Percentiles rank a stretch among this genome's conserved stretches.
These are phyloP conservation scores for Calonectria montana DNA, from an alignment of 2,329 filamentous ascomycete genomes.

Conservation along the genomic window DNA sequence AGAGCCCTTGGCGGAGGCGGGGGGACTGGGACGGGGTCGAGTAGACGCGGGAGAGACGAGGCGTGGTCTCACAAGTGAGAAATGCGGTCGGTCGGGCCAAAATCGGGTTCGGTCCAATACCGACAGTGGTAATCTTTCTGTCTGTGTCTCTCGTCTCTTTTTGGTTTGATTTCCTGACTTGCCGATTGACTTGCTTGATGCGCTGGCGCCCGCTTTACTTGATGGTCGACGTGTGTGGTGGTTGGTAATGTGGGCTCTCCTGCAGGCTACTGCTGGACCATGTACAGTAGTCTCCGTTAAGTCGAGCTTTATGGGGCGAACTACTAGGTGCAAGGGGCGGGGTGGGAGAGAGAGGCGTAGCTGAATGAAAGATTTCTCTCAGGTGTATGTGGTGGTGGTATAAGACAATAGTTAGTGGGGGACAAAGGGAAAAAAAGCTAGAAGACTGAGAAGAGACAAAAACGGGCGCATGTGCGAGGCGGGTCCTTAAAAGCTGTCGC, in stretches of 20 bases:
- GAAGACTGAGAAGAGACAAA: conserved; percentile 14
- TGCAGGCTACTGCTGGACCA: conserved; percentile 17
- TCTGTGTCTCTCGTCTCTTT: neutral
- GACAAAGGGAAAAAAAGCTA: conserved; percentile 1
- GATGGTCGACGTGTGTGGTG: conserved; percentile 6
- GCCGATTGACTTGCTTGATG: conserved; percentile 15
- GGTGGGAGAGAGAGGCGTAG: neutral
- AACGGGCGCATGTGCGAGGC: conserved; percentile 39
- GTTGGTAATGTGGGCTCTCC: conserved; percentile 17
- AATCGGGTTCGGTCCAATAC: conserved; percentile 17
- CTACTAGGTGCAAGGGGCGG: neutral
- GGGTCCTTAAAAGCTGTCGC: conserved; percentile 34
- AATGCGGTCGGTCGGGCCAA: conserved; percentile 21
- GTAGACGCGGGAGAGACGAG: neutral
- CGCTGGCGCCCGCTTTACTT: conserved; percentile 11
- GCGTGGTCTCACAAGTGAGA: conserved; percentile 11
- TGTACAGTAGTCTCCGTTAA: conserved; percentile 19
- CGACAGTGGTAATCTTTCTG: conserved; percentile 3
- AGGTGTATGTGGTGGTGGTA: neutral
- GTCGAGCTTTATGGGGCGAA: conserved; percentile 20
- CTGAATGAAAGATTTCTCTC: conserved; percentile 2
- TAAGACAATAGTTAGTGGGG: neutral
- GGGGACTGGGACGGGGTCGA: conserved; percentile 30
- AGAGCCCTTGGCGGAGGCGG: conserved; percentile 28
- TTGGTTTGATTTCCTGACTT: conserved; percentile 1